These are phyloP conservation scores for Penicillium longicatenatum DNA, from an alignment of 495 filamentous ascomycete genomes.

Conservation along the genomic window DNA sequence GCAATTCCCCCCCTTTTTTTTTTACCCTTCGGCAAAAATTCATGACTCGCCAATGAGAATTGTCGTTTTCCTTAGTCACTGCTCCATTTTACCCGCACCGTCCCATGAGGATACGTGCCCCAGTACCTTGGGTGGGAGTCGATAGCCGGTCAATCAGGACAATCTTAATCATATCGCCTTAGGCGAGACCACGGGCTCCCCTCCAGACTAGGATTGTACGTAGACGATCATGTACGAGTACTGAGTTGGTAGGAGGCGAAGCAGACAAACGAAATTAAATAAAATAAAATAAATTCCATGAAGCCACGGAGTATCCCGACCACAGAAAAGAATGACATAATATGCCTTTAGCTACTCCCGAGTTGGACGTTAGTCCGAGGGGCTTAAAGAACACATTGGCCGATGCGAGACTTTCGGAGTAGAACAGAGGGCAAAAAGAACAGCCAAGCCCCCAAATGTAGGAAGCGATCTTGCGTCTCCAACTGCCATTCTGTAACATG, in stretches of 20 bases:
- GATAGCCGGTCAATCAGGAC: constrained; percentile 17
- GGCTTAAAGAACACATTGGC: constrained; percentile 8
- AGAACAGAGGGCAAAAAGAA: not conserved
- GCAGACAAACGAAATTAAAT: not conserved
- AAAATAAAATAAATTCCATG: constrained; percentile 2
- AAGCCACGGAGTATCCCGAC: constrained; percentile 5
- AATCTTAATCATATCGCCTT: constrained; percentile 17
- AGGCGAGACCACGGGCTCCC: not conserved
- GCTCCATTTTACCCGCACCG: constrained; percentile 8
- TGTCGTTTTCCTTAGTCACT: constrained; percentile 14
- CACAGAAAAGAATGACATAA: constrained; percentile 13
- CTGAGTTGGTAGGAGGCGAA: constrained; percentile 3
- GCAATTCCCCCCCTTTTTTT: not conserved
- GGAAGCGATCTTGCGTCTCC: constrained; percentile 22
- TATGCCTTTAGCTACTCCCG: constrained; percentile 20
- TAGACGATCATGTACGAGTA: not conserved
- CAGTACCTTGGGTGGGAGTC: constrained; percentile 22
- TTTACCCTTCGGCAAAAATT: not conserved
- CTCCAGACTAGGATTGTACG: too few relatives aligned
- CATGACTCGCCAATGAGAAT: constrained; percentile 19
- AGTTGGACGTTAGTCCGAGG: constrained; percentile 21
- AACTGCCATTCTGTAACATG: constrained; percentile 23
- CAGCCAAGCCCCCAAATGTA: not conserved
- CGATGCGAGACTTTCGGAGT: not conserved
- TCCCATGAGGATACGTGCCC: constrained; percentile 2